Evolutionary conservation across 371 early-diverging fungal species (phyloP).

Genomic region (Dichotomocladium elegans): DNA sequence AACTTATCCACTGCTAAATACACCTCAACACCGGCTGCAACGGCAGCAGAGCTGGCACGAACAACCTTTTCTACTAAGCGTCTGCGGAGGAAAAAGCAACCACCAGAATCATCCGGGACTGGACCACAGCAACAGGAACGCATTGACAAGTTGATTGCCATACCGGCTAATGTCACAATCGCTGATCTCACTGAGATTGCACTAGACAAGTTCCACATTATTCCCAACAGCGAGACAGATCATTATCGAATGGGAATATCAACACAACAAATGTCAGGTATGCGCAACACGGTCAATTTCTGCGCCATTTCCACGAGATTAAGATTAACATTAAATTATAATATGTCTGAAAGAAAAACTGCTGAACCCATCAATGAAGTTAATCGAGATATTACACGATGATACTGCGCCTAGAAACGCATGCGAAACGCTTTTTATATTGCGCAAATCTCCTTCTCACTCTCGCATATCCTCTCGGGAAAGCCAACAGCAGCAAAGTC

Average conservation of each 20-base stretch:
- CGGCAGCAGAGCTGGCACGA: no score
- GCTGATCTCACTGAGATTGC: conserved; percentile 31
- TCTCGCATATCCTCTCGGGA: background rate
- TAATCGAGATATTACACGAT: conserved; percentile 20
- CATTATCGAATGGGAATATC: conserved; percentile 12
- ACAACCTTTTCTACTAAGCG: conserved; percentile 8
- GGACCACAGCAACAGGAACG: no score
- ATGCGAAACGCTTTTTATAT: conserved; percentile 29
- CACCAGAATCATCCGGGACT: background rate
- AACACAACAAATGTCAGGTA: conserved; percentile 11
- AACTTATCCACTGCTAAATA: no score
- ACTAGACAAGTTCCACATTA: conserved; percentile 44
- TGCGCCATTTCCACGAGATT: no score
- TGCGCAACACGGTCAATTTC: background rate
- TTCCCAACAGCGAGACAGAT: conserved; percentile 13
- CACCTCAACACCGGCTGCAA: background rate
- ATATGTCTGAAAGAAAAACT: conserved; percentile 11
- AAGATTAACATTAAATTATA: background rate
- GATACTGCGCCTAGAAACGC: conserved; percentile 15
- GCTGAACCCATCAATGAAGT: conserved; percentile 8
- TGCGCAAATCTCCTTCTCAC: conserved; percentile 14
- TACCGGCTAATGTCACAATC: conserved; percentile 22
- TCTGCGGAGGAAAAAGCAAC: conserved; percentile 14
- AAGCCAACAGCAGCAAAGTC: background rate
- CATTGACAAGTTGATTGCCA: conserved; percentile 44